These are phyloP conservation scores for Emericellopsis cladophorae DNA, from an alignment of 2,329 filamentous ascomycete species.

Conservation along the genomic window DNA sequence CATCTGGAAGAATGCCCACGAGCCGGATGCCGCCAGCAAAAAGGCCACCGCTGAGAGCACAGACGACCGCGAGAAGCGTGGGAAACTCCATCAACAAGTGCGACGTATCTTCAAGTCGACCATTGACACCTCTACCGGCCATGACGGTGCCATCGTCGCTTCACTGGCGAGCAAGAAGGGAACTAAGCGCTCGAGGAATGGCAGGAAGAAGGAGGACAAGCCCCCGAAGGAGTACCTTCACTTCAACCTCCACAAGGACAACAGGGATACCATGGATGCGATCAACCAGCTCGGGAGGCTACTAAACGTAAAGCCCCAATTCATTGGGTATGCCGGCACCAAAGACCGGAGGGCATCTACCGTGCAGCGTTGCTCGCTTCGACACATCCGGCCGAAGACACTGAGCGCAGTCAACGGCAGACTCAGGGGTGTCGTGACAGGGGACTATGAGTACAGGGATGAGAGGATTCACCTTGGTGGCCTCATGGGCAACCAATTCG, in stretches of 20 bases:
- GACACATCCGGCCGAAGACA: constrained; percentile 36
- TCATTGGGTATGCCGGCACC: constrained; percentile 68
- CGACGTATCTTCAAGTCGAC: constrained; percentile 69
- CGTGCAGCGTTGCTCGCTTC: constrained; percentile 64
- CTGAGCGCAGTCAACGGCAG: constrained; percentile 54
- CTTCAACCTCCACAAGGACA: constrained; percentile 91
- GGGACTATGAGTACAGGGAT: constrained; percentile 68
- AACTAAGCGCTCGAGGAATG: constrained; percentile 14
- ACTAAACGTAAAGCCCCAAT: constrained; percentile 61
- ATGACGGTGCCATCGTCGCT: constrained; percentile 49
- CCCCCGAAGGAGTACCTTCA: constrained; percentile 65
- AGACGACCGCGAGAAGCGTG: constrained; percentile 30
- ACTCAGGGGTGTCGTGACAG: constrained; percentile 51
- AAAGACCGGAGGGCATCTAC: constrained; percentile 85
- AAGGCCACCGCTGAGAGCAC: constrained; percentile 24
- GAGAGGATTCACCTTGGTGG: constrained; percentile 70
- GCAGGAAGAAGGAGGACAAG: constrained; percentile 13
- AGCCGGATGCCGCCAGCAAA: constrained; percentile 12
- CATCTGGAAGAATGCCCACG: constrained; percentile 24
- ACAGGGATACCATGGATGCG: constrained; percentile 92
- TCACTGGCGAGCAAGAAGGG: constrained; percentile 41
- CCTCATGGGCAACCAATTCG: constrained; percentile 80
- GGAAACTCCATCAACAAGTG: constrained; percentile 45
- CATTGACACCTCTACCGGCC: constrained; percentile 60
- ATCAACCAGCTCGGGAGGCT: constrained; percentile 64